Conservation (phyloP, 2,329 filamentous ascomycete genomes). For the Fusarium cyanostomum region DNA sequence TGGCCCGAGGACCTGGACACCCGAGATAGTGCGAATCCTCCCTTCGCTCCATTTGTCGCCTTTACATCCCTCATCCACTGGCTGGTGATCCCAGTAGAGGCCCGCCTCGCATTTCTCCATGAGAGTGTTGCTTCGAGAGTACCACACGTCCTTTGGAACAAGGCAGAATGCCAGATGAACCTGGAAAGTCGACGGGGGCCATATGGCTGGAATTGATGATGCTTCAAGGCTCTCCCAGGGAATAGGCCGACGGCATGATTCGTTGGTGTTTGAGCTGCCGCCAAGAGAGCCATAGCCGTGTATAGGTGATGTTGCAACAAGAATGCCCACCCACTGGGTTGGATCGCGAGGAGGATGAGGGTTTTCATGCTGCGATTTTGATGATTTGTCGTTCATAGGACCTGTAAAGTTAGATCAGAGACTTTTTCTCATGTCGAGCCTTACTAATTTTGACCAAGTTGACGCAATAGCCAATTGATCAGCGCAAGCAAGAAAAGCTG, state of each 20-base stretch:
- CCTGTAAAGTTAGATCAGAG: not conserved
- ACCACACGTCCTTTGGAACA: conserved; percentile 9
- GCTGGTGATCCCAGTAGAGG: conserved; percentile 9
- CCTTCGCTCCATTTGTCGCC: conserved; percentile 3
- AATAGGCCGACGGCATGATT: not conserved
- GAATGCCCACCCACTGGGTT: conserved; percentile 2
- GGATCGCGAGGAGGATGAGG: not conserved
- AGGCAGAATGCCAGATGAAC: conserved; percentile 10
- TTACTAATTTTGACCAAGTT: not conserved
- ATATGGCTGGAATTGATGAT: not conserved
- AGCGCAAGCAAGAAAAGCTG: not conserved
- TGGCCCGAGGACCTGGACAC: conserved; percentile 5
- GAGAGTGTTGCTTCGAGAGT: conserved; percentile 4
- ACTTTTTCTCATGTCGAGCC: accelerated
- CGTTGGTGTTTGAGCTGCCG: not conserved
- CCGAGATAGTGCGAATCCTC: conserved; percentile 1
- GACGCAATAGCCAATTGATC: conserved; percentile 1
- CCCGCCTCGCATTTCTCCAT: conserved; percentile 10
- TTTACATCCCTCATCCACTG: not conserved
- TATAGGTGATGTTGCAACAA: conserved; percentile 1
- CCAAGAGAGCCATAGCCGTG: not conserved
- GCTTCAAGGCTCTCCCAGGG: not conserved
- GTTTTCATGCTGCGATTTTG: not conserved
- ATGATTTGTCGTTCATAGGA: not conserved
- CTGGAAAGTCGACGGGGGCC: not conserved